Base-by-base conservation (phyloP, 768 basidiomycete species). In the Calocera cornea region DNA sequence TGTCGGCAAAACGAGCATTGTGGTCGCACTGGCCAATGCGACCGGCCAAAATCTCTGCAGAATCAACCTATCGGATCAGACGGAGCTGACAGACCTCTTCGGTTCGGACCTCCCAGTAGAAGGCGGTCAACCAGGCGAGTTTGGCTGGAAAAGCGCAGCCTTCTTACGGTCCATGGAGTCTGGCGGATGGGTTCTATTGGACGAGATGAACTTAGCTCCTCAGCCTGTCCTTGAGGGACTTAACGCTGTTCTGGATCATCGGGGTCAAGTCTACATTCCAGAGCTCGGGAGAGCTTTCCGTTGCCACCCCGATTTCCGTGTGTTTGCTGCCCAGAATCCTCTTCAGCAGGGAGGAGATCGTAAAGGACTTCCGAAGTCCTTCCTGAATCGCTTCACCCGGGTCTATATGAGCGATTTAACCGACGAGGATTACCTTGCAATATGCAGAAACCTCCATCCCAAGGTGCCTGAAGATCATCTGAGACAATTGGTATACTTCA, bases 131-230 rank as follows among this genome's bases (percentile, higher is more conserved):
- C 85, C 92, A 1, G 95, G 95, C 47, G 91, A 97, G 74, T 99
- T 99, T 74, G 87, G 87, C 1, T 99, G 97, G 97, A 92, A 88
- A 76, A 93, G 98, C 70, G 97, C 95, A 0, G 94, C 95, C 67
- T 99, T 99, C 75, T 80, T 99, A 44, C 86, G 84, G 68, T 95
- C 97, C 1, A 78, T 99, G 77, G 93, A 97, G 74, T 83, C 89
- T n/a, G 97, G 97, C 0, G 87, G 92, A 68, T 99, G 97, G 97
- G 95, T 98, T 3, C 84, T 99, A 5, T 83, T 99, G 11, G 97
- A 99, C 74, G 97, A 99, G 76, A 98, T 99, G 97, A 99, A 99
- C 74, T 82, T 99, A 41, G 95, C 95, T 0, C 92, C 95, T 34
- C 95, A 99, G 73, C 88, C 97, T 0, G 88, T 99, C 2, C 84